A percentile compares a stretch with the other conserved stretches of the same genome.
Conservation (phyloP, 192 early-diverging fungal species). For the Backusella australiensis region DNA sequence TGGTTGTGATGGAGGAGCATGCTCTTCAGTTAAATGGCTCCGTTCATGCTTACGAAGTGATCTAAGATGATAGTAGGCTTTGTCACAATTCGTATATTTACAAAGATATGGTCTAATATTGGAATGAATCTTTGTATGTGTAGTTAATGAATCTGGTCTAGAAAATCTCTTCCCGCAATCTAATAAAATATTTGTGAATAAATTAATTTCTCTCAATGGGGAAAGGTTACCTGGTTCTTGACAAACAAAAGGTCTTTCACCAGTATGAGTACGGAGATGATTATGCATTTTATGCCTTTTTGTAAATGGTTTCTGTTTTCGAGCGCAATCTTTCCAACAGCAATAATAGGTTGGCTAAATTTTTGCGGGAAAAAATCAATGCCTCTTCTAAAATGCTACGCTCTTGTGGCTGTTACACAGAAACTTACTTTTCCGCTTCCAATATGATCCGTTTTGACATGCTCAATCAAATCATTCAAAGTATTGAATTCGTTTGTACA, state of each 20-base stretch:
- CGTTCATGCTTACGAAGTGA: slow-evolving; percentile 63
- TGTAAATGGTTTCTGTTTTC: slow-evolving; percentile 63
- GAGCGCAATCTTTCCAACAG: slow-evolving; percentile 50
- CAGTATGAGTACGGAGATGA: slow-evolving; percentile 74
- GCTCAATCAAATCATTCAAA: slow-evolving; percentile 46
- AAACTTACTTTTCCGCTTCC: slow-evolving; percentile 52
- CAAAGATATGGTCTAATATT: slow-evolving; percentile 57
- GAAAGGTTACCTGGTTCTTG: slow-evolving; percentile 36
- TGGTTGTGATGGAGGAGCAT: not conserved
- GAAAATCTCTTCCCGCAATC: slow-evolving; percentile 75
- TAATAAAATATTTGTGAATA: not conserved
- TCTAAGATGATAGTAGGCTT: slow-evolving; percentile 62
- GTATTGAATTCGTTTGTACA: slow-evolving; percentile 44
- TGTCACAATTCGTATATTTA: slow-evolving; percentile 21
- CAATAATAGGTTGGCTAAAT: slow-evolving; percentile 46
- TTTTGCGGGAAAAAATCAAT: not conserved
- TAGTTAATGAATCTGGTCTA: slow-evolving; percentile 69
- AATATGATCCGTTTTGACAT: slow-evolving; percentile 53
- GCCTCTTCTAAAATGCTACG: not conserved
- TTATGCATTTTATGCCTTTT: slow-evolving; percentile 73
- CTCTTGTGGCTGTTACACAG: not conserved
- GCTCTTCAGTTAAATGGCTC: slow-evolving; percentile 28
- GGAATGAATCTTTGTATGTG: slow-evolving; percentile 65
- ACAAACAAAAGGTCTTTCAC: slow-evolving; percentile 74
- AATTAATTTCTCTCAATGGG: not conserved